Conservation (phyloP, 1,284 basidiomycete species). For the Ustilago tritici region DNA sequence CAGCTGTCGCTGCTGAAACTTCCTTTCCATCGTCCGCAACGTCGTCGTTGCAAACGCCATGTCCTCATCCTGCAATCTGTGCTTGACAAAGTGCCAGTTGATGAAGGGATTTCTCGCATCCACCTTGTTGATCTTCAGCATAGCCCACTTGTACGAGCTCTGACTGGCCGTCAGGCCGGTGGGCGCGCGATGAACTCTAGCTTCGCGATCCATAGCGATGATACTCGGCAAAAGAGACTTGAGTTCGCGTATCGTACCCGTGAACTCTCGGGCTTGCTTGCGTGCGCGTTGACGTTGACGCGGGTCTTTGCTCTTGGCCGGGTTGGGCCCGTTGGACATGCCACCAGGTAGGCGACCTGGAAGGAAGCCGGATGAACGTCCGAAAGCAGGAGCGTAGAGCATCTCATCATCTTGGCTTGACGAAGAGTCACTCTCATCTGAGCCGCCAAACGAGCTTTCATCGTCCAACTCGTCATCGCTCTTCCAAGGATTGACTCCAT, state of each 20-base stretch:
- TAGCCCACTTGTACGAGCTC: constrained; percentile 46
- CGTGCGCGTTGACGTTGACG: constrained; percentile 17
- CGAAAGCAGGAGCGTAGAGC: constrained; percentile 35
- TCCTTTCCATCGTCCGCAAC: constrained; percentile 56
- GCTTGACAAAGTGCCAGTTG: constrained; percentile 60
- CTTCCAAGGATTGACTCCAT: constrained; percentile 22
- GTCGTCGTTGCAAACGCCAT: constrained; percentile 53
- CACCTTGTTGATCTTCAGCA: constrained; percentile 52
- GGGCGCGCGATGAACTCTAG: constrained; percentile 13
- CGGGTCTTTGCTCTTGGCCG: constrained; percentile 25
- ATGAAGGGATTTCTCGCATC: constrained; percentile 66
- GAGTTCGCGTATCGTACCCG: constrained; percentile 58
- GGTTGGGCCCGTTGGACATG: constrained; percentile 42
- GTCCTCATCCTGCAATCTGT: constrained; percentile 57
- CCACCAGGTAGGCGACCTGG: constrained; percentile 49
- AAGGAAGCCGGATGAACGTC: constrained; percentile 43
- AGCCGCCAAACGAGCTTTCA: constrained; percentile 28
- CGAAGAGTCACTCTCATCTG: constrained; percentile 38
- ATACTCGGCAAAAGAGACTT: constrained; percentile 60
- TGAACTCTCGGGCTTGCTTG: constrained; percentile 54
- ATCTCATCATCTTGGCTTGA: constrained; percentile 47
- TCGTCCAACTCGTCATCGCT: constrained; percentile 34
- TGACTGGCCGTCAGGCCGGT: constrained; percentile 33
- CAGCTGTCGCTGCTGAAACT: constrained; percentile 41
- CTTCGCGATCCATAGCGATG: constrained; percentile 52